These are phyloP conservation scores for Melaleuca quinquenervia DNA, from an alignment of 345 rosid species.

Conservation along the genomic window DNA sequence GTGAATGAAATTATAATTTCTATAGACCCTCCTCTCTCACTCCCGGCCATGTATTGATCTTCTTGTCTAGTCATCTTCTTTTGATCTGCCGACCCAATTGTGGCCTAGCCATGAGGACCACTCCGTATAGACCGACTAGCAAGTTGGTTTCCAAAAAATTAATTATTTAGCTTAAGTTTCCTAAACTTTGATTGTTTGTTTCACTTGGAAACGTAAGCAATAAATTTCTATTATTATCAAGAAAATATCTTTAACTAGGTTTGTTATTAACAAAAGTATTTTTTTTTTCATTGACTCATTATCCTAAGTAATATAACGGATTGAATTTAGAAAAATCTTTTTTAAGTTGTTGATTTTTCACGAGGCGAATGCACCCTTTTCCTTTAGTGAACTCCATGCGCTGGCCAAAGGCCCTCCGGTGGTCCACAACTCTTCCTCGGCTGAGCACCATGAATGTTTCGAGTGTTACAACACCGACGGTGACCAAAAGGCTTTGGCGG, in stretches of 20 bases:
- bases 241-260: background rate
- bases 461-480: background rate
- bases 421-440: background rate
- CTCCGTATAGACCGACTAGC: background rate
- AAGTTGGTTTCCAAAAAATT: background rate
- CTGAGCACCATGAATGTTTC: background rate
- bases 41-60: too few relatives aligned
- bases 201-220: background rate
- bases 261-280: background rate
- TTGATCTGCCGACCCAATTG: background rate
- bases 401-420: background rate
- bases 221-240: background rate
- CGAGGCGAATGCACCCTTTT: background rate
- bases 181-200: background rate
- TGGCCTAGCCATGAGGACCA: background rate
- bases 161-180: background rate
- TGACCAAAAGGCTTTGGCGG: background rate
- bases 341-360: background rate
- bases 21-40: too few relatives aligned
- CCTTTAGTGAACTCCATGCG: background rate
- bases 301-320: background rate
- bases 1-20: too few relatives aligned
- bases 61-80: background rate
- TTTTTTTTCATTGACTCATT: background rate
- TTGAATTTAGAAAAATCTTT: background rate